phyloP scores from a whole-genome alignment of 148 eudicot species.

The Chenopodium album region DNA sequence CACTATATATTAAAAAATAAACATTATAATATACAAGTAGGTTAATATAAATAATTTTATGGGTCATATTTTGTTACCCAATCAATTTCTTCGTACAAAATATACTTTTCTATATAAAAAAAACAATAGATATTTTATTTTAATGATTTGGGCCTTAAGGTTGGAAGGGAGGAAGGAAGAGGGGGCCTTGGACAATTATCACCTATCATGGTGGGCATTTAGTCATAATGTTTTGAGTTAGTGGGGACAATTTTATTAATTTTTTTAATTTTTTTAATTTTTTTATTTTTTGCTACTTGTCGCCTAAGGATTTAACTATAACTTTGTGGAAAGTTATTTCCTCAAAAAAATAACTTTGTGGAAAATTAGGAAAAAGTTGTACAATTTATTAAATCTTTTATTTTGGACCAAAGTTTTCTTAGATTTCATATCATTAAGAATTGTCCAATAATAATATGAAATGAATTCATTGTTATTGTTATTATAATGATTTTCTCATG shows the following conservation, averaged over 20 bases:
- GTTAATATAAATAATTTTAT: no score
- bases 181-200: not conserved
- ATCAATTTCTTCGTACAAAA: not conserved
- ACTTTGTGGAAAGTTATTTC: not conserved
- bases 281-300: not conserved
- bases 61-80: conserved; percentile 19
- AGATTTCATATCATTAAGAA: not conserved
- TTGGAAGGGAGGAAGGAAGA: conserved; percentile 8
- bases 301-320: conserved; percentile 7
- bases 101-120: conserved; percentile 14
- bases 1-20: no score
- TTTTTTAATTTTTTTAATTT: no score
- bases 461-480: not conserved
- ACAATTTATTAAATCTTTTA: not conserved
- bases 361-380: not conserved
- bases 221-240: conserved; percentile 8
- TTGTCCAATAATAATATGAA: not conserved
- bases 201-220: conserved; percentile 8
- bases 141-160: conserved; percentile 21
- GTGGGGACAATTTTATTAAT: not conserved
- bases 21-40: no score
- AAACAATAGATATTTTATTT: conserved; percentile 5
- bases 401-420: not conserved
- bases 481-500: not conserved
- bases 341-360: not conserved